Evolutionary conservation across 1,139 yeast genomes (phyloP).

Genomic region (Candida glucosophila): DNA sequence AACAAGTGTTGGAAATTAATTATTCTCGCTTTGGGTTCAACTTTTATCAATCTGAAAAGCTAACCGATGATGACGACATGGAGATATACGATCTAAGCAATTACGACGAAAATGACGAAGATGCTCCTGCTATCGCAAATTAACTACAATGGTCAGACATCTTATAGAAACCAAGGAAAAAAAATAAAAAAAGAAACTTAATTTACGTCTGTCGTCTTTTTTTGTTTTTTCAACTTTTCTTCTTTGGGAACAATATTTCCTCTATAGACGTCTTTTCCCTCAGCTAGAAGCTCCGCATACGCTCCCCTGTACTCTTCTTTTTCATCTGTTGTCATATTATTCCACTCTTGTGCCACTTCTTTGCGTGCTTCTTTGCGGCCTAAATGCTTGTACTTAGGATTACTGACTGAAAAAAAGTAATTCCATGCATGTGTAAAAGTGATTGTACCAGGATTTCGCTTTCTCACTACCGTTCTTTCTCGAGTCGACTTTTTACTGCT

Average conservation of each 20-base stretch:
- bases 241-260: slow-evolving; percentile 21
- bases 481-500: slow-evolving; percentile 4
- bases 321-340: slow-evolving; percentile 13
- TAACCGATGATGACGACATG: slow-evolving; percentile 11
- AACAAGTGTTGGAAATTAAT: slow-evolving; percentile 5
- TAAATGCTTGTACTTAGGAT: slow-evolving; percentile 7
- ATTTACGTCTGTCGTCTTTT: slow-evolving; percentile 5
- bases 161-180: too few relatives aligned
- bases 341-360: slow-evolving; percentile 19
- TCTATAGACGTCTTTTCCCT: slow-evolving; percentile 22
- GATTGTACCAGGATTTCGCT: slow-evolving; percentile 7
- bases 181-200: too few relatives aligned
- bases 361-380: slow-evolving; percentile 10
- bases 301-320: slow-evolving; percentile 18
- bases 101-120: slow-evolving; percentile 20
- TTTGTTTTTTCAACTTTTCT: slow-evolving; percentile 9
- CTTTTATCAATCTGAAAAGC: slow-evolving; percentile 5
- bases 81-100: slow-evolving; percentile 16
- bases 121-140: slow-evolving; percentile 18
- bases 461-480: slow-evolving; percentile 1
- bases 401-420: slow-evolving; percentile 16
- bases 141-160: too few relatives aligned
- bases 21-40: slow-evolving; percentile 11
- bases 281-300: slow-evolving; percentile 17
- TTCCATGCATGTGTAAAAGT: slow-evolving; percentile 29